phyloP scores from a whole-genome alignment of 2,329 filamentous ascomycete genomes.

The Magnaporthiopsis poae region DNA sequence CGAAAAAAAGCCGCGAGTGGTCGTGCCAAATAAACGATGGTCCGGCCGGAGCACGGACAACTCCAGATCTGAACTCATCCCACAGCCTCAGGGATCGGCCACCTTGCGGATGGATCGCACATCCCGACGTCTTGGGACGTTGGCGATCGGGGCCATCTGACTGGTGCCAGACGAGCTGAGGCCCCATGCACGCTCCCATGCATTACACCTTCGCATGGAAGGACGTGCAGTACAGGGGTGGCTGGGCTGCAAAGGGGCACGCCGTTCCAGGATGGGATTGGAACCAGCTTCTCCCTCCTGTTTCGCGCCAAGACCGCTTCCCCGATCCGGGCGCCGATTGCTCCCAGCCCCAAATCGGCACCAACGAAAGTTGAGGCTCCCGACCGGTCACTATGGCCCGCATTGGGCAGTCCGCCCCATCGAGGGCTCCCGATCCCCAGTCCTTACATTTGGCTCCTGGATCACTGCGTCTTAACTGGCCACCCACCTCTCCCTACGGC shows the following conservation, averaged over 20 bases:
- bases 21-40: no score
- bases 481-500: background rate
- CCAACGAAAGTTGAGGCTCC: background rate
- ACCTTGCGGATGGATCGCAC: background rate
- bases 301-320: background rate
- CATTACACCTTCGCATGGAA: no score
- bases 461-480: background rate
- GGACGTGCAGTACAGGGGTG: no score
- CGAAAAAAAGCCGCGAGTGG: no score
- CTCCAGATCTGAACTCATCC: background rate
- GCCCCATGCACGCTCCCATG: no score
- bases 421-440: background rate
- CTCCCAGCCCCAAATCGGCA: background rate
- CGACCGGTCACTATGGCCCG: no score
- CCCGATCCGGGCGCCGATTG: background rate
- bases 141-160: background rate
- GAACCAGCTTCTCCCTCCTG: background rate
- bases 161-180: background rate
- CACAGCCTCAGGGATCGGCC: background rate
- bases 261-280: no score
- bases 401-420: background rate
- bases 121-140: background rate
- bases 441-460: background rate
- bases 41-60: background rate
- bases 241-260: no score